Evolutionary conservation across 2,329 filamentous ascomycete species (phyloP), one percentile per base, ranked within the genome.

Genomic region (Aureobasidium vineae): DNA sequence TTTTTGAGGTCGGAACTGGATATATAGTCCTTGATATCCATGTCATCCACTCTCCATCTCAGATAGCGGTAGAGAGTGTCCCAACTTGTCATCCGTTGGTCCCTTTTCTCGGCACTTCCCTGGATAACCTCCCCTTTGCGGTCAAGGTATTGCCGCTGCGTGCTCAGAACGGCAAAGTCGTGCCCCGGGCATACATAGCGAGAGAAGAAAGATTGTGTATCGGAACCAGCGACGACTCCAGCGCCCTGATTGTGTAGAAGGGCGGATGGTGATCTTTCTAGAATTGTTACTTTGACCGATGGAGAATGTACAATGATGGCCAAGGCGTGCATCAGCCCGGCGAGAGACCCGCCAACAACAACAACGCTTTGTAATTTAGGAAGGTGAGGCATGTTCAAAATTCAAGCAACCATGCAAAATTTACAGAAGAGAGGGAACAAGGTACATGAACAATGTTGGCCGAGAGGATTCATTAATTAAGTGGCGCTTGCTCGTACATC

Each of bases 171-270:
- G 10, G 71, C 73, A 19, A 76, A 72, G 13, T 72, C 72, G 13
- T 76, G 71, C 5, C 78, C 73, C 64, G 75, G 76, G 28, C 74
- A 74, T 59, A 80, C 79, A 68, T 81, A 80, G 15, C 74, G 70
- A 50, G 76, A 68, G 70, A 82, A 78, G 69, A 81, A 80, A 5
- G 74, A 73, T 26, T 79, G 77, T 0, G 77, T 77, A 54, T 82
- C 77, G 10, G 77, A 77, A 0, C 80, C 79, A 0, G 80, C 80
- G 0, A 82, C 80, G 31, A 83, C 79, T 2, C 81, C 81, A 5
- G 81, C 80, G 8, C 81, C 81, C 72, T 82, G 80, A 67, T 82
- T 78, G 68, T 82, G 80, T 6, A 82, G 72, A n/a, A 82, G 70
- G 1, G 68, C 65, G 0, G 75, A 76, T 0, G 78, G 74, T 41